Base-by-base conservation (phyloP, 768 basidiomycete species). In the Coprinellus aureogranulatus region DNA sequence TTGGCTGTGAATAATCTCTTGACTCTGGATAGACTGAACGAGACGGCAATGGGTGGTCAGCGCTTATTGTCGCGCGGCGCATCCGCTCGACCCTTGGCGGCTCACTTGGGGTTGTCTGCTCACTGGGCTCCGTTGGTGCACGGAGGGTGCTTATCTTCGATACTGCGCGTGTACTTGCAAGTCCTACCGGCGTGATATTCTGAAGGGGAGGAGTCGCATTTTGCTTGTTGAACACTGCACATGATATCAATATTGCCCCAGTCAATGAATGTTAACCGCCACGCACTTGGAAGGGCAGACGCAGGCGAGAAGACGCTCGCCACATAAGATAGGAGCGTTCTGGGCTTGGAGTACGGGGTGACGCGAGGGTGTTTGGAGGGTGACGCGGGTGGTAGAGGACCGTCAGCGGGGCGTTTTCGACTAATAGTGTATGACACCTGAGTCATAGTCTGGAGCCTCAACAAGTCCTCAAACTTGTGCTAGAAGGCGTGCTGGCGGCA, bases 401-500 rank as follows among this genome's bases (percentile, higher is more conserved):
- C 34, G 30, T 52, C 50, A 34, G 50, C 50, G 50, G 30, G 50
- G 34, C 50, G 50, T 52, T 52, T 52, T 34, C 50, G 50, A 27
- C 31, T n/a, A n/a, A 14, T 9, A 14, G 28, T 22, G 23, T 34
- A 23, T 18, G 31, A 2, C 23, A 30, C 31, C 31, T 52, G 50
- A n/a, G 31, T 37, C 50, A 52, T 52, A 34, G 27, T 16, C 22
- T 12, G 22, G 14, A 28, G 10, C 18, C 4, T 27, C 46, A 10
- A 22, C 9, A 23, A 25, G 16, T 25, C 25, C 11, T 23, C 22
- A 27, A 22, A 48, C 25, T 26, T 44, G 41, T 44, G 27, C 14
- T 6, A 34, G 14, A 34, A 34, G 34, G 34, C 10, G 10, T 22
- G 23, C 8, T 25, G 23, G n/a, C 8, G 23, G 12, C 5, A 39